phyloP scores from a whole-genome alignment of 2,329 filamentous ascomycete species.

The Sclerotinia trifoliorum region DNA sequence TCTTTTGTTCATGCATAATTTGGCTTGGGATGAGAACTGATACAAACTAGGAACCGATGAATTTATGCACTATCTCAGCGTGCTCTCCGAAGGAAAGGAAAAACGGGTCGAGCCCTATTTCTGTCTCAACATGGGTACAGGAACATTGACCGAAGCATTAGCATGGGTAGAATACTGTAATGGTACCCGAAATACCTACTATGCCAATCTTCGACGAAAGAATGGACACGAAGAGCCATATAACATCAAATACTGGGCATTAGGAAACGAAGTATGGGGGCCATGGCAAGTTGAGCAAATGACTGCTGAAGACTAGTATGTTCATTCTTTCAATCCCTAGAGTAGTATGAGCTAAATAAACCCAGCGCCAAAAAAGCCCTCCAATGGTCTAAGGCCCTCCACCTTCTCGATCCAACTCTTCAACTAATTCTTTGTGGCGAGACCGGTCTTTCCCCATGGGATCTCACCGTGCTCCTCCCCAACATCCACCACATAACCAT shows the following conservation, averaged over 20 bases:
- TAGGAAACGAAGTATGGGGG: conserved; percentile 65
- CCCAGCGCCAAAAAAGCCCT: conserved; percentile 50
- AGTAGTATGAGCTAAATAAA: background rate
- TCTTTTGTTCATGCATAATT: background rate
- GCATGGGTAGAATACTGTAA: conserved; percentile 89
- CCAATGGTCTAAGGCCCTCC: conserved; percentile 58
- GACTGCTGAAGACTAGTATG: conserved; percentile 53
- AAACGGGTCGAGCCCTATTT: conserved; percentile 74
- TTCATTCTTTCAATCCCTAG: too few species aligned
- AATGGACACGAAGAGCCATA: conserved; percentile 77
- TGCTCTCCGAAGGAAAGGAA: conserved; percentile 59
- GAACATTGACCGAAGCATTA: conserved; percentile 56
- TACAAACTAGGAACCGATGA: conserved; percentile 61
- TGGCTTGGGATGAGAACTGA: background rate
- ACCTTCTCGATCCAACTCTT: conserved; percentile 58
- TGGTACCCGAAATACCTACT: conserved; percentile 72
- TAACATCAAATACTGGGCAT: conserved; percentile 81
- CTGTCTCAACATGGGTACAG: conserved; percentile 78
- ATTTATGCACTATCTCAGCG: conserved; percentile 78
- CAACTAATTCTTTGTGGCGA: conserved; percentile 64
- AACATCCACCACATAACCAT: conserved; percentile 62
- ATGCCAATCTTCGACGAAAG: conserved; percentile 73
- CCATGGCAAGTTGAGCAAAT: conserved; percentile 53
- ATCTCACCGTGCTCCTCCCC: conserved; percentile 60
- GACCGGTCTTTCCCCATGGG: conserved; percentile 60